Base-by-base conservation (phyloP, 2,329 filamentous ascomycete species). In the Venturia carpophila region DNA sequence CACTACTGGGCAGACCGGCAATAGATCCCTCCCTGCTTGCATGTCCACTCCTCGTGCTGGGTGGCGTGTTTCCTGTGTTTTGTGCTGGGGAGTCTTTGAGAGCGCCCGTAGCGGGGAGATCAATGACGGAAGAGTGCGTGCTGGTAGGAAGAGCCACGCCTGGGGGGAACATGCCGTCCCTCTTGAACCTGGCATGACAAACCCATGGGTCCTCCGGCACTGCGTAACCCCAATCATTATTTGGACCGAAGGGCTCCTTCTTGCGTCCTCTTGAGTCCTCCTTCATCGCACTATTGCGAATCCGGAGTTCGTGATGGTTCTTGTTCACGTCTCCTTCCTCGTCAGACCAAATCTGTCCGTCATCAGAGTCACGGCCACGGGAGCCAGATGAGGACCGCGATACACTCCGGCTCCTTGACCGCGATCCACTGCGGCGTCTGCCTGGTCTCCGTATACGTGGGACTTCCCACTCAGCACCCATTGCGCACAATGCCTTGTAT, bases 181-280 rank as follows among this genome's bases (percentile, higher is more conserved):
- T 95, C 68, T 88, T 83, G 83, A 96, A 94, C 61, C 93, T 89
- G 34, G 94, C 91, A 68, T 90, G 87, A 73, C 97, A 95, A 68
- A 95, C 90, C 92, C 92, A 97, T 13, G 92, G 91, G 71, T 97
- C 93, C 66, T 91, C 91, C 0, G 92, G 92, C n/a, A 97, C 83
- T 69, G 86, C 87, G 75, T 96, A 96, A 67, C 88, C 84, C 69
- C 76, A 82, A 70, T 82, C 79, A 67, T 82, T 80, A 70, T 75
- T 77, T 15, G 76, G 73, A 21, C 78, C 79, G 67, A 77, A 76
- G 34, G 77, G 74, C 66, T 76, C 76, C 63, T 75, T 75, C 21
- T 73, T 71, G 11, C 77, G 72, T n/a, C 74, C 74, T 62, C 75
- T 70, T n/a, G 68, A 60, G 3, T 58, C 63, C 2, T 39, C n/a